Conservation (phyloP, 129 eudicot genomes). For the Cynara cardunculus region DNA sequence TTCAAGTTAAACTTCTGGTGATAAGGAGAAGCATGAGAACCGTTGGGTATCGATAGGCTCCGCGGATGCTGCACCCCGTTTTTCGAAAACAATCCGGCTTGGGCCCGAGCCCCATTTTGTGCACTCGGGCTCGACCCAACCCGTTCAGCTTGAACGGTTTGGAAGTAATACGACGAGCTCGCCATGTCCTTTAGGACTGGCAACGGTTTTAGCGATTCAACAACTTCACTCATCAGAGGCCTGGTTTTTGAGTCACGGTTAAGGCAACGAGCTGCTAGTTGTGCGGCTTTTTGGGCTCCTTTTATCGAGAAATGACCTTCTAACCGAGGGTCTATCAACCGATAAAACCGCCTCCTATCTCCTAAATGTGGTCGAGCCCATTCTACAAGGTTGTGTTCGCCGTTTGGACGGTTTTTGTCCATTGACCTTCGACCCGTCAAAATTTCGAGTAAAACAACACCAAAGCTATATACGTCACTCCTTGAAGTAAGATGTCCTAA, state of each 20-base stretch:
- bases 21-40: conserved; percentile 55
- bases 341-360: conserved; percentile 38
- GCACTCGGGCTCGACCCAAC: conserved; percentile 33
- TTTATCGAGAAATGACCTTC: conserved; percentile 50
- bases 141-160: conserved; percentile 33
- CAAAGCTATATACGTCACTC: conserved; percentile 51
- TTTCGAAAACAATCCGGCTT: conserved; percentile 34
- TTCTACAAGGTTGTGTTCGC: conserved; percentile 49
- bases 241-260: conserved; percentile 48
- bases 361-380: conserved; percentile 51
- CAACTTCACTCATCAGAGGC: conserved; percentile 47
- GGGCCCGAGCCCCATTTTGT: conserved; percentile 36
- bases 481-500: conserved; percentile 45
- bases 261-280: conserved; percentile 43
- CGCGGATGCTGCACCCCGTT: conserved; percentile 56
- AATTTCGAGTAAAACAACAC: conserved; percentile 45
- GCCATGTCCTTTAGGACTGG: conserved; percentile 60
- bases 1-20: conserved; percentile 42
- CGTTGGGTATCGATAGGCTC: conserved; percentile 71
- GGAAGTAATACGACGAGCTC: conserved; percentile 38
- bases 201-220: conserved; percentile 42
- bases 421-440: conserved; percentile 42
- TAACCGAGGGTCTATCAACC: conserved; percentile 43
- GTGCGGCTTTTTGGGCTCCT: conserved; percentile 53
- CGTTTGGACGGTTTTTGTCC: conserved; percentile 38